Base-by-base conservation (phyloP, 305 asterid genomes). In the Salvia sclarea region DNA sequence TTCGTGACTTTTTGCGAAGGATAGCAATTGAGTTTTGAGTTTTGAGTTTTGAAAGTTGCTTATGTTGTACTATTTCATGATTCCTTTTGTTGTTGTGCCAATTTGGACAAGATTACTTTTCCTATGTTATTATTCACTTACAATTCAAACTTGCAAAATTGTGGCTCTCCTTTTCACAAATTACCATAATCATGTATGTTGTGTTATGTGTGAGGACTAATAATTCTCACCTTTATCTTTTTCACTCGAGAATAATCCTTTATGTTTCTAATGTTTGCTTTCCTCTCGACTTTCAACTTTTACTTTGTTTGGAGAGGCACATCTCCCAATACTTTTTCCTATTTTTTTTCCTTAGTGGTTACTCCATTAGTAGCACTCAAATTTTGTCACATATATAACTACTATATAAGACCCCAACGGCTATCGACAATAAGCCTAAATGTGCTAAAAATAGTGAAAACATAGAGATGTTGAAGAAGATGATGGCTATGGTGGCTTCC, bases 381-480 rank as follows among this genome's bases (percentile, higher is more conserved):
- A 25, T 30, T 70, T 52, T 57, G 56, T 4, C 22, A 20, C n/a
- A n/a, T n/a, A n/a, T n/a, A n/a, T n/a, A n/a, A n/a, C n/a, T n/a
- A n/a, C n/a, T 44, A 24, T 62, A 8, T 45, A 24, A 17, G 11
- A 28, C 47, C 16, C 30, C 43, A 16, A 30, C 21, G 10, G 50
- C 47, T 48, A 64, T 55, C 24, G 7, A 5, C 30, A 20, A 35
- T 20, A 31, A 54, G 31, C 17, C 13, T 20, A 20, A 20, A 31
- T 21, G 25, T 33, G 14, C 33, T 56, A 9, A 55, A 13, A 55
- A 13, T n/a, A 33, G 18, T 21, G 58, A 7, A 8, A 2, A 35
- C 41, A 8, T 14, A 28, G 64, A 21, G 50, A 69, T 78, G 76
- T 53, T 78, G 64, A 78, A 65, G 82, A 78, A 74, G 64, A 55